Evolutionary conservation across 768 basidiomycete species (phyloP), one percentile per base, ranked within the genome.

Genomic region (Pleurotus ostreatus): DNA sequence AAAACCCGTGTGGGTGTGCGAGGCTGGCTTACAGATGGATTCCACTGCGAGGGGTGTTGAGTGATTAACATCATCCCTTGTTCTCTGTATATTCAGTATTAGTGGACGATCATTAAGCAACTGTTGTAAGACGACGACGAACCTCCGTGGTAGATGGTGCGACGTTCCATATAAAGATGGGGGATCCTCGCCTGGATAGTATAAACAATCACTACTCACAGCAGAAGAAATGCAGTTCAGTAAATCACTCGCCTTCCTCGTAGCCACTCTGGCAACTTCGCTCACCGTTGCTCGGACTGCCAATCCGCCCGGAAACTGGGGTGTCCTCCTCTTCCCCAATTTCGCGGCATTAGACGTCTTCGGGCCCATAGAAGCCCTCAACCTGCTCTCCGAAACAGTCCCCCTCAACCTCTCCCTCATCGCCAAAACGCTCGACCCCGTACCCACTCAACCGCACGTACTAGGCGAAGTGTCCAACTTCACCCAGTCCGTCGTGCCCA

Each of bases 401-500:
- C 60, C 69, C 16, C 45, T 68, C 25, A 66, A 65, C 9, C 67
- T 71, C 53, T 63, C 60, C 51, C n/a, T 69, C 4, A 59, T 71
- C n/a, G 56, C 68, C 3, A 47, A 59, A 1, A 64, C 61, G 1
- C 62, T 70, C 12, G 61, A 64, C 34, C 68, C 70, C 2, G 69
- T 71, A 3, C 64, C 68, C 2, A 71, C 69, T 30, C 58, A 59
- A 49, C 61, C 34, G 47, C 64, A 37, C 15, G 25, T 37, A 11
- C 15, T 9, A 16, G 11, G n/a, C 25, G 13, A 26, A 26, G 16
- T 16, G 15, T 66, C 70, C 3, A 58, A 67, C 52, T 71, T 72
- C 56, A 59, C 65, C 16, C 68, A 73, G 56, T 63, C 68, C n/a
- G 61, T 76, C 45, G 34, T 69, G 2, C 76, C 75, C 7, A 78